Evolutionary conservation across 2,329 filamentous ascomycete species (phyloP), one percentile per base, ranked within the genome.

Genomic region (Scedosporium boydii): DNA sequence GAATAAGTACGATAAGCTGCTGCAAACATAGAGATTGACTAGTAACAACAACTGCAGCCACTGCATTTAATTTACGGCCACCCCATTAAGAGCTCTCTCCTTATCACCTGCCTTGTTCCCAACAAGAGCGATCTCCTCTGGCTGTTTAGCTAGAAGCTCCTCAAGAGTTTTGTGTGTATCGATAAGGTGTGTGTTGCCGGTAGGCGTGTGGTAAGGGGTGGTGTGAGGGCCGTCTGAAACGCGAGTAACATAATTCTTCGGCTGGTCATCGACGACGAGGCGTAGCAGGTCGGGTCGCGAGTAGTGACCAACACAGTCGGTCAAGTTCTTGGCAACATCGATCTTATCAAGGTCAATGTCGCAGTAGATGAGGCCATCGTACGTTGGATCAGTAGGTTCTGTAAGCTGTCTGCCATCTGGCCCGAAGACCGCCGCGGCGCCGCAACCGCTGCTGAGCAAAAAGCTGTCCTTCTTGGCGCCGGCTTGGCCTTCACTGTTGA

Each of bases 391-490:
- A n/a, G 12, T n/a, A 12, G 42, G 42, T 12, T 12, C 12, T n/a
- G 42, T 46, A 12, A 46, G n/a, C 12, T n/a, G 42, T 12, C 42
- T 12, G 12, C 42, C 42, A n/a, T 46, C 42, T n/a, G 42, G 42
- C 42, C 42, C 42, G n/a, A 46, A 65, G 1, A 67, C 68, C 9
- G 64, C 66, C 12, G 64, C 68, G 10, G 68, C 65, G 0, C 69
- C 69, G 9, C 68, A 68, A 1, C 68, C 69, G 55, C 65, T 69
- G 0, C 61, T 23, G 0, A 76, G 66, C 0, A 76, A 76, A 0
- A 72, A 73, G 7, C 72, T 66, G 0, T 78, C 81, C 6, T 71
- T 69, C 69, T 83, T 67, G 12, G 82, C 74, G 0, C 77, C 82
- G 14, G 73, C 68, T 6, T 78, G 66, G 23, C 23, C 23, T 23